These are phyloP conservation scores for Sporothrix phasma DNA, from an alignment of 2,329 filamentous ascomycete species.

Conservation along the genomic window DNA sequence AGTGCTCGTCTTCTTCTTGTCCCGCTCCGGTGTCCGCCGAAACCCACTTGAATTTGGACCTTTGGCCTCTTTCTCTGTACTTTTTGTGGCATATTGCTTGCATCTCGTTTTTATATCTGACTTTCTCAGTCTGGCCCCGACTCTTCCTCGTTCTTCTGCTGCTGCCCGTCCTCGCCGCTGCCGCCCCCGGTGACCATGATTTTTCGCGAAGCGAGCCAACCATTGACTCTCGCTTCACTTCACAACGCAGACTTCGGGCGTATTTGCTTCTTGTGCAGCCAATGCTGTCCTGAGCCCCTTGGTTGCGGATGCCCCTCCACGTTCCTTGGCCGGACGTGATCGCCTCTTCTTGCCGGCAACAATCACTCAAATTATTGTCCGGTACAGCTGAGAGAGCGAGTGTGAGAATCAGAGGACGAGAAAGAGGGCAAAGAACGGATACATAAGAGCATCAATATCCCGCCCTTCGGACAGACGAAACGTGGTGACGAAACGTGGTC, in stretches of 20 bases:
- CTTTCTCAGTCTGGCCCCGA: not conserved
- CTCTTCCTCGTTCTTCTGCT: not conserved
- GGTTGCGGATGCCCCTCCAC: not conserved
- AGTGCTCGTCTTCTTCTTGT: not conserved
- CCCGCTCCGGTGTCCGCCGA: not conserved
- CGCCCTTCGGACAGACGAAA: not conserved
- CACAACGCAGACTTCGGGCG: conserved; percentile 2
- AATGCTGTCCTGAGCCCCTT: not conserved
- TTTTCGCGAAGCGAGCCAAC: conserved; percentile 12
- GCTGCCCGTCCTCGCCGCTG: conserved; percentile 1
- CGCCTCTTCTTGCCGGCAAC: not conserved
- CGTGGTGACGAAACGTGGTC: too few species aligned
- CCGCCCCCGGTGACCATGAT: conserved; percentile 8
- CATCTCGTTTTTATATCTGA: not conserved
- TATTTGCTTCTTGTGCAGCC: not conserved
- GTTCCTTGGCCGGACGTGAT: not conserved
- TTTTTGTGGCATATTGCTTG: not conserved
- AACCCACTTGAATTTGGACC: not conserved
- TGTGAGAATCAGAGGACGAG: not conserved
- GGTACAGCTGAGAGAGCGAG: not conserved
- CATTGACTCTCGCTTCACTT: conserved; percentile 8
- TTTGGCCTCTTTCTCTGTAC: not conserved
- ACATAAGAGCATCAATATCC: not conserved
- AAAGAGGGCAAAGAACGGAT: not conserved
- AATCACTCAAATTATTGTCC: not conserved